Conservation (phyloP, 208 protist genomes). For the Trypanosomatidae sp. region DNA sequence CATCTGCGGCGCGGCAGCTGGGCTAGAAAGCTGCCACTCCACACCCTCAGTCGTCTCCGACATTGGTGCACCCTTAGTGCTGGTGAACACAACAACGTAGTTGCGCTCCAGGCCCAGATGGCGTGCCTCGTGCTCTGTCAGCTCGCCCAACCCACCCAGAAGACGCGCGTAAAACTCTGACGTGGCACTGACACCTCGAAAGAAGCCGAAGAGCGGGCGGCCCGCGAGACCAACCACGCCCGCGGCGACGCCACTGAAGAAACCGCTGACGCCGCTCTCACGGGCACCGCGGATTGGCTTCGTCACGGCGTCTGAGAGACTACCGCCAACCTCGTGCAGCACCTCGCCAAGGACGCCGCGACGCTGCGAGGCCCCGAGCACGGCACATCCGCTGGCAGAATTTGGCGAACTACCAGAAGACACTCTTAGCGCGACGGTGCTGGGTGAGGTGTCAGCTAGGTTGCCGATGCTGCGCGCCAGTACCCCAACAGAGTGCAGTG, state of each 20-base stretch:
- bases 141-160: slow-evolving; percentile 13
- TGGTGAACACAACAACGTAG: slow-evolving; percentile 4
- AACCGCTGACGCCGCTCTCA: slow-evolving; percentile 44
- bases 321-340: slow-evolving; percentile 33
- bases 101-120: slow-evolving; percentile 23
- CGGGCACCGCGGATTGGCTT: slow-evolving; percentile 48
- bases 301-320: slow-evolving; percentile 45
- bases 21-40: neutral
- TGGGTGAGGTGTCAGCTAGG: slow-evolving; percentile 13
- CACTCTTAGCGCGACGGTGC: neutral
- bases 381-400: neutral
- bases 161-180: slow-evolving; percentile 58
- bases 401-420: neutral
- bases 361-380: neutral
- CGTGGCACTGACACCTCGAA: slow-evolving; percentile 56
- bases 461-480: slow-evolving; percentile 62
- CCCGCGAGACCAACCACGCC: slow-evolving; percentile 63
- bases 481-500: slow-evolving; percentile 70
- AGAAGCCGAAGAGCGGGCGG: slow-evolving; percentile 53
- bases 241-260: slow-evolving; percentile 48
- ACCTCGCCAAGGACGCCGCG: slow-evolving; percentile 40
- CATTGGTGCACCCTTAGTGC: neutral
- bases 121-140: slow-evolving; percentile 21
- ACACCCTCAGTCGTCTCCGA: neutral
- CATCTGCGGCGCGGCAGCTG: neutral